phyloP scores from a whole-genome alignment of 257 asterid species.

The Petunia axillaris region DNA sequence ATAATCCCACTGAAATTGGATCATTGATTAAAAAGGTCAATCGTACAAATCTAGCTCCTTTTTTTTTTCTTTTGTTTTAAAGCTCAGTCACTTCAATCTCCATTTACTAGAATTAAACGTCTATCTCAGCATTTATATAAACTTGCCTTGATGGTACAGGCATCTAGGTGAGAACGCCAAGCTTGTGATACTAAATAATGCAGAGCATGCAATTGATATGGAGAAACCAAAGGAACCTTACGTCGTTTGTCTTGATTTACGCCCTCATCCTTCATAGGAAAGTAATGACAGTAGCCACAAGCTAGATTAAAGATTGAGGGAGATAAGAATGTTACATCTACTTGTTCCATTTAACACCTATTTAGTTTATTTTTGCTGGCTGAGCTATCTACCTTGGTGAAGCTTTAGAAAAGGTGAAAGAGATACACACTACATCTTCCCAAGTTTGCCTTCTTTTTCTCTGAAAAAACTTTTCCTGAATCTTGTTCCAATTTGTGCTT shows the following conservation, averaged over 20 bases:
- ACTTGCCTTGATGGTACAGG: conserved; percentile 38
- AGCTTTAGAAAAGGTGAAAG: neutral
- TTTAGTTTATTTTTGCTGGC: neutral
- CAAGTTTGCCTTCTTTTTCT: too few species aligned
- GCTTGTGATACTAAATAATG: conserved; percentile 64
- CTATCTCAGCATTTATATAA: neutral
- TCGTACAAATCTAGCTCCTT: neutral
- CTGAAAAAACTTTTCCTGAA: neutral
- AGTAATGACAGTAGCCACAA: conserved; percentile 42
- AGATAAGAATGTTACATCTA: neutral
- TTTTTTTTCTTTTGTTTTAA: neutral
- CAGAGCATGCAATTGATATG: conserved; percentile 80
- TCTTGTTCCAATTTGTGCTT: neutral
- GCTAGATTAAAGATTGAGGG: conserved; percentile 40
- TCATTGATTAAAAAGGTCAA: conserved; percentile 65
- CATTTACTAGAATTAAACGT: neutral
- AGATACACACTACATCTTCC: neutral
- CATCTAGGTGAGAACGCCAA: conserved; percentile 67
- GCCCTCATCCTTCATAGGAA: conserved; percentile 33
- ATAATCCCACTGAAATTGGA: conserved; percentile 73
- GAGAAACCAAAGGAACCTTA: conserved; percentile 73
- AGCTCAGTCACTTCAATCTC: neutral
- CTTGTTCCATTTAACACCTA: neutral
- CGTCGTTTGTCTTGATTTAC: conserved; percentile 50
- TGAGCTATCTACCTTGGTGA: neutral